These are phyloP conservation scores for Ilex aquifolium DNA, from an alignment of 257 asterid species.

Conservation along the genomic window DNA sequence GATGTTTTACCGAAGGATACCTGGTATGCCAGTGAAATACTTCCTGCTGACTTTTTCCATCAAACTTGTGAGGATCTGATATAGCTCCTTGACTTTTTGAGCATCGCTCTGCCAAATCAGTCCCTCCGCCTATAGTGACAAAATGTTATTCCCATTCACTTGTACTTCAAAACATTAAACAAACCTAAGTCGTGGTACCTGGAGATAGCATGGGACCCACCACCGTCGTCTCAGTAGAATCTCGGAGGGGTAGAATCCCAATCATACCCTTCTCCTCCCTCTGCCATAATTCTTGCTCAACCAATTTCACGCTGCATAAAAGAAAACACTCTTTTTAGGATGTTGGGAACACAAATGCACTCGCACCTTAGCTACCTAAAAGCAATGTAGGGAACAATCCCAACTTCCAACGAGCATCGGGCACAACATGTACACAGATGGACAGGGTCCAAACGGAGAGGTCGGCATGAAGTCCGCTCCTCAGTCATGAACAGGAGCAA, in stretches of 20 bases:
- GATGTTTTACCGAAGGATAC: conserved; percentile 25
- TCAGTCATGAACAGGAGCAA: too few relatives aligned
- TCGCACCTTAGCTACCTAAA: too few relatives aligned
- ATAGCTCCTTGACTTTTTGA: conserved; percentile 51
- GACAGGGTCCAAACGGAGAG: too few relatives aligned
- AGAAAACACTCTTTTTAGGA: background rate
- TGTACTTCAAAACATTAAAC: background rate
- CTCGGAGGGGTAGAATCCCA: conserved; percentile 92
- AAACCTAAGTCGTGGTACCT: conserved; percentile 35
- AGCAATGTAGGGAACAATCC: too few relatives aligned
- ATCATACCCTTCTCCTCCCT: conserved; percentile 96
- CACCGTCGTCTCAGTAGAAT: conserved; percentile 56
- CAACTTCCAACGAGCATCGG: too few relatives aligned
- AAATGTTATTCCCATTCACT: background rate
- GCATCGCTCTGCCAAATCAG: conserved; percentile 41
- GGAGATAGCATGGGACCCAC: conserved; percentile 39
- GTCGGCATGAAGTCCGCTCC: too few relatives aligned
- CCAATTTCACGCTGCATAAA: conserved; percentile 76
- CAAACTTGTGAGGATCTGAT: conserved; percentile 61
- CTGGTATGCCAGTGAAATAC: conserved; percentile 91
- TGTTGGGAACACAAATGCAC: background rate
- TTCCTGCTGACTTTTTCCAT: conserved; percentile 72
- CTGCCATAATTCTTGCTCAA: conserved; percentile 98
- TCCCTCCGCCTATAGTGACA: conserved; percentile 34
- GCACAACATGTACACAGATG: too few relatives aligned